A percentile compares a stretch with the other conserved stretches of the same genome.
phyloP scores from a whole-genome alignment of 495 filamentous ascomycete genomes.

The Lepidopterella palustris region DNA sequence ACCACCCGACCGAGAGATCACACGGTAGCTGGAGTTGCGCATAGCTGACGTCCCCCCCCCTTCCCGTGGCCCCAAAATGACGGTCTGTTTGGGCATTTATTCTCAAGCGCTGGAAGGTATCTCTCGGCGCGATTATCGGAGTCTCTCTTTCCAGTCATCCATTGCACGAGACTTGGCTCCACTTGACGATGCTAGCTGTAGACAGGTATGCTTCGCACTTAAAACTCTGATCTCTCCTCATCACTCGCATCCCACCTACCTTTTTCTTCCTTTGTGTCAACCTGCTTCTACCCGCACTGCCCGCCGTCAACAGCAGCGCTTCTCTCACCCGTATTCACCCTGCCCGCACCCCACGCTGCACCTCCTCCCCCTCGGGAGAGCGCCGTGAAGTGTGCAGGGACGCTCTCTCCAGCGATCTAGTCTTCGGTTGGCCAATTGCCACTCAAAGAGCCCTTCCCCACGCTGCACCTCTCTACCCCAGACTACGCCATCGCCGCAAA shows the following conservation, averaged over 20 bases:
- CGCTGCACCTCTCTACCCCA: slow-evolving; percentile 25
- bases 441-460: slow-evolving; percentile 12
- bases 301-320: neutral
- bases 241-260: neutral
- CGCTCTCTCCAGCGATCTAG: neutral
- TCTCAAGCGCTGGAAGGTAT: neutral
- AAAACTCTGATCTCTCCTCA: neutral
- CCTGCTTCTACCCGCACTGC: neutral
- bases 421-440: slow-evolving; percentile 13
- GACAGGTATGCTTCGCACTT: neutral
- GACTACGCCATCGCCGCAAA: slow-evolving; percentile 4
- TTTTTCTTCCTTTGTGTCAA: neutral
- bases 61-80: too few relatives aligned
- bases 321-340: neutral
- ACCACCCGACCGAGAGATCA: neutral
- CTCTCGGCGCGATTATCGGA: slow-evolving; percentile 16
- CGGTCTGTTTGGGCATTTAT: too few relatives aligned
- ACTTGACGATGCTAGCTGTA: neutral
- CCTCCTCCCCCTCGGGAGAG: neutral
- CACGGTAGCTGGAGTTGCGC: neutral
- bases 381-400: slow-evolving; percentile 1
- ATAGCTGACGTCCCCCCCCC: neutral
- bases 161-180: slow-evolving; percentile 18
- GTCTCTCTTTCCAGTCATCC: slow-evolving; percentile 21
- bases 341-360: slow-evolving; percentile 3